phyloP scores from a whole-genome alignment of 306 rosid species.

The Cercis canadensis region DNA sequence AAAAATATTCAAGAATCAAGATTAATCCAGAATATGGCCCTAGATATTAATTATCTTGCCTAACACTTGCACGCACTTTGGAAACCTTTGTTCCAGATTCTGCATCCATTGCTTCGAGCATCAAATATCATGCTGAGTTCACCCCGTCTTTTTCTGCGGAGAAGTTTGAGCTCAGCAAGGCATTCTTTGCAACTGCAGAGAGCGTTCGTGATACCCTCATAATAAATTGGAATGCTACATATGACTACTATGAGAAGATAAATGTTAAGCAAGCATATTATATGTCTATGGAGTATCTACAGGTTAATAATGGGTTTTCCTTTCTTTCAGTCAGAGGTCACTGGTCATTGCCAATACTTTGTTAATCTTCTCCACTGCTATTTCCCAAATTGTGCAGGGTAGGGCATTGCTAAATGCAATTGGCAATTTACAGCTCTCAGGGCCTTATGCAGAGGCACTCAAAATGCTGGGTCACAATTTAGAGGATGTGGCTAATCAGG shows the following conservation, averaged over 20 bases:
- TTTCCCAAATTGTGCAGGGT: constrained; percentile 60
- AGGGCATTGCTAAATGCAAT: constrained; percentile 91
- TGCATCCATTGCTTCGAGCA: constrained; percentile 74
- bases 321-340: constrained; percentile 11
- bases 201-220: constrained; percentile 86
- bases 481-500: constrained; percentile 87
- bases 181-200: constrained; percentile 84
- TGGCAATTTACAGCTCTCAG: constrained; percentile 88
- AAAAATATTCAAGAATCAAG: too few species aligned
- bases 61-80: constrained; percentile 39
- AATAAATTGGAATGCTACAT: constrained; percentile 87
- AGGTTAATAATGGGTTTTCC: constrained; percentile 62
- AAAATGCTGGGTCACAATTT: constrained; percentile 73
- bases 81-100: constrained; percentile 63
- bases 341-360: constrained; percentile 22
- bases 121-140: constrained; percentile 94
- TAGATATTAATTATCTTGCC: constrained; percentile 11
- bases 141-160: constrained; percentile 78
- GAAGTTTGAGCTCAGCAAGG: constrained; percentile 72
- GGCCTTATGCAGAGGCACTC: constrained; percentile 88
- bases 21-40: too few species aligned
- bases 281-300: constrained; percentile 95
- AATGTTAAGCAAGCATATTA: constrained; percentile 92
- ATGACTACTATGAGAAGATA: constrained; percentile 59
- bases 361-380: constrained; percentile 5